Evolutionary conservation across 1,284 basidiomycete genomes (phyloP), one percentile per base, ranked within the genome.

Genomic region (Cutaneotrichosporon sp.): DNA sequence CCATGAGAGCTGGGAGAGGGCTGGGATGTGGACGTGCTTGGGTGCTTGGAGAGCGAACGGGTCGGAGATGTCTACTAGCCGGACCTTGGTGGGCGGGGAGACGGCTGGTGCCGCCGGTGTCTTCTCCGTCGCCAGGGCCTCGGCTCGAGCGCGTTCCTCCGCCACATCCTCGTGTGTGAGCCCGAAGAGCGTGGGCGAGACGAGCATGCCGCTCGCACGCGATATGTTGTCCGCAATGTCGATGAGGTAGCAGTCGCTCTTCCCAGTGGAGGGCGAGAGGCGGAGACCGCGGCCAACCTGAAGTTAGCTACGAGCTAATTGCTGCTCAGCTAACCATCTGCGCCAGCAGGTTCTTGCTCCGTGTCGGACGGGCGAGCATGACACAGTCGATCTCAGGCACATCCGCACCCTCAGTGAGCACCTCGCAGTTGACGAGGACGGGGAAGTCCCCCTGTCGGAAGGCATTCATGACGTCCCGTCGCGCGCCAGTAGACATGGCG

Each of bases 241-340:
- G 63, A 99, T 89, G 53, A 98, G 87, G 24, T 87, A 86, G 75
- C 95, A 98, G 73, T 97, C 87, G 38, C 77, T 70, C 78, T 99
- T 99, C 50, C 87, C 89, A 0, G 91, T 94, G 6, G 77, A 77
- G 2, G 91, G 90, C 0, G 90, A 93, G 27, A 91, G 83, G 59
- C 95, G 84, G 84, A 98, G 89, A 9, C 95, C 95, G 56, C 95
- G 85, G 0, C 95, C 95, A 67, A 98, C 92, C 91, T 93, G 63
- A 6, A 20, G 60, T 62, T 22, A 62, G 52, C 24, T 13, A 10
- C 3, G 14, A 4, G 6, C 4, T 4, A 3, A 9, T 20, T 25
- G 1, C 11, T n/a, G n/a, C n/a, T 29, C 13, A 24, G 60, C 82
- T 47, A 62, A 90, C 91, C 94, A 98, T 99, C 73, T 98, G 95